These are phyloP conservation scores for Talaromyces atroroseus DNA, from an alignment of 2,329 filamentous ascomycete genomes.

Conservation along the genomic window DNA sequence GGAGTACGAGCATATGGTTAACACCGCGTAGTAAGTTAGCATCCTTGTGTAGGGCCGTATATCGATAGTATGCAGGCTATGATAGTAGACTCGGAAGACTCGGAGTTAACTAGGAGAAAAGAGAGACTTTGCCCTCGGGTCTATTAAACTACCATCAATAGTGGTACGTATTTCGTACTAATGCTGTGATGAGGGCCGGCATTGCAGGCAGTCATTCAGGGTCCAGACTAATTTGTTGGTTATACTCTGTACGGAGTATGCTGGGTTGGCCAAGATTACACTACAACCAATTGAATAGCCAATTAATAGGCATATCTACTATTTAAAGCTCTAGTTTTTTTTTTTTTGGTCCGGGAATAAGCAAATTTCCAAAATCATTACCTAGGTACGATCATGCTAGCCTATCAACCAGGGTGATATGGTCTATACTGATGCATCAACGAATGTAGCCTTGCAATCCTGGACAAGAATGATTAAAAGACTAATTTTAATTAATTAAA, in stretches of 20 bases:
- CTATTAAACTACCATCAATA: neutral
- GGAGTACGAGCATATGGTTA: neutral
- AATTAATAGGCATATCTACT: neutral
- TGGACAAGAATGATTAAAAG: neutral
- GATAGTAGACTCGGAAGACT: no score
- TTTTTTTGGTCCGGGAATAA: slow-evolving; percentile 4
- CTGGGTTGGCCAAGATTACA: neutral
- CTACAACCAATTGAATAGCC: neutral
- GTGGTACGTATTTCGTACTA: neutral
- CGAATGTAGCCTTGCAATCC: neutral
- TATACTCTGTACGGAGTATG: neutral
- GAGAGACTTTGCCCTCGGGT: no score
- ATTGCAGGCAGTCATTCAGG: neutral
- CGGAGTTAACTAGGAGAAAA: no score
- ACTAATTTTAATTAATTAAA: no score
- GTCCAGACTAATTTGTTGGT: neutral
- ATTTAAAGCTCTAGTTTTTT: neutral
- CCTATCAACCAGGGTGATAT: no score
- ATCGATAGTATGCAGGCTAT: neutral
- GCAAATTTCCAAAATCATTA: neutral
- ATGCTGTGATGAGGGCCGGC: no score
- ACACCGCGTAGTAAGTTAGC: neutral
- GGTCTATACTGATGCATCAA: neutral
- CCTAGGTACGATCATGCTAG: no score
- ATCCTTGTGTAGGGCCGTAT: neutral